Evolutionary conservation across 2,329 filamentous ascomycete species (phyloP).

Genomic region (Xylariales sp.): DNA sequence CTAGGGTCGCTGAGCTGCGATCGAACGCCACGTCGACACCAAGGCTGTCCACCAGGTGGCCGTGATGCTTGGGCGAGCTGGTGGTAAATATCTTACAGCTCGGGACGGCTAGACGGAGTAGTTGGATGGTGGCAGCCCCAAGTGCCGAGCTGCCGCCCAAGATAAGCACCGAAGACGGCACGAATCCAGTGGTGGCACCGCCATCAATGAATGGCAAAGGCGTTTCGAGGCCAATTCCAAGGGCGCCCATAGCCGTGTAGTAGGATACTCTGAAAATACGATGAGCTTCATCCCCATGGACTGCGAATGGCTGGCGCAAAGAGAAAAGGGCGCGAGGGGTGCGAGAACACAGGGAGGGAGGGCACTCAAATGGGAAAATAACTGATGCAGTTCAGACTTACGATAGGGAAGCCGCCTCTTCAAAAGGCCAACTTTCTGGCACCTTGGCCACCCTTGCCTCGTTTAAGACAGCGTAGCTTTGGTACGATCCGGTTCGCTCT

Average conservation of each 20-base stretch:
- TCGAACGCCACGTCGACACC: constrained; percentile 16
- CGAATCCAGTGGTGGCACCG: background rate
- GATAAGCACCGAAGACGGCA: constrained; percentile 23
- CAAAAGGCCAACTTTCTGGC: constrained; percentile 21
- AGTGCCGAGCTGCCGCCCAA: constrained; percentile 29
- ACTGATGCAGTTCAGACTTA: too few species aligned
- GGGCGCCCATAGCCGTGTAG: constrained; percentile 16
- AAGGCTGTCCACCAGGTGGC: constrained; percentile 11
- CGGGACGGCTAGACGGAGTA: constrained; percentile 27
- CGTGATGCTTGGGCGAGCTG: constrained; percentile 22
- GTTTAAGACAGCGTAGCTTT: constrained; percentile 19
- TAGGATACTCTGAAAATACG: constrained; percentile 17
- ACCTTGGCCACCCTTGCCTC: constrained; percentile 19
- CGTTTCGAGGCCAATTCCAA: constrained; percentile 19
- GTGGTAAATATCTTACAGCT: constrained; percentile 23
- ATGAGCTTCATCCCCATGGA: too few species aligned
- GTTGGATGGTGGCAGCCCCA: constrained; percentile 28
- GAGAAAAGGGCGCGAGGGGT: too few species aligned
- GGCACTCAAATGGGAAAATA: too few species aligned
- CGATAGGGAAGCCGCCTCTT: constrained; percentile 26
- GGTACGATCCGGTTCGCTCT: constrained; percentile 17
- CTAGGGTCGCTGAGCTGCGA: constrained; percentile 10
- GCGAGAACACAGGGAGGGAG: too few species aligned
- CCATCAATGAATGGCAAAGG: constrained; percentile 17
- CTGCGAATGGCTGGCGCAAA: too few species aligned